Percentiles rank a stretch among this genome's conserved stretches.
phyloP scores from a whole-genome alignment of 495 filamentous ascomycete species.

The Xylaria scruposa region DNA sequence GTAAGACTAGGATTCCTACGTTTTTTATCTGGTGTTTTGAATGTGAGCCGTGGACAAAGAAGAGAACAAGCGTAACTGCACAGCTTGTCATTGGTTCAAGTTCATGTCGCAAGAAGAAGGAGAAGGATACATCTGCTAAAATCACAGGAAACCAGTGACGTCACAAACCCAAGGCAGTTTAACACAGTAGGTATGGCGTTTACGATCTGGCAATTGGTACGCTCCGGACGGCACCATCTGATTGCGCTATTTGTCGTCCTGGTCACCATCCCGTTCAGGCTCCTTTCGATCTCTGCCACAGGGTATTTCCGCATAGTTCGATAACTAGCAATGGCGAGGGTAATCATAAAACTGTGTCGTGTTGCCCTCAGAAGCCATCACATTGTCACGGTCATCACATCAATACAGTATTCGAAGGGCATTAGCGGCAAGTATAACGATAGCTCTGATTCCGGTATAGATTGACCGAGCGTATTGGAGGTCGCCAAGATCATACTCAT shows the following conservation, averaged over 20 bases:
- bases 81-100: background rate
- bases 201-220: background rate
- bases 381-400: constrained; percentile 5
- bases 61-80: background rate
- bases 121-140: background rate
- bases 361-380: background rate
- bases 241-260: background rate
- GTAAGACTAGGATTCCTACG: background rate
- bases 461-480: constrained; percentile 2
- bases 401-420: background rate
- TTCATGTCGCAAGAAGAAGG: background rate
- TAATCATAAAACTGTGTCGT: background rate
- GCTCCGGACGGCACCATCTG: background rate
- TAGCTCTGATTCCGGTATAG: constrained; percentile 16
- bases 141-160: background rate
- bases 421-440: background rate
- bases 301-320: background rate
- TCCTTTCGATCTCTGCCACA: background rate
- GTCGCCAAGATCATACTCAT: constrained; percentile 10
- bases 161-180: background rate
- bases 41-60: background rate
- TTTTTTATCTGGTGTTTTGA: background rate
- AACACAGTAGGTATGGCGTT: background rate
- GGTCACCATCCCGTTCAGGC: background rate
- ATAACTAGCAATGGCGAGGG: background rate